Evolutionary conservation across 805 yeast genomes (phyloP), one percentile per base, ranked within the genome.

Genomic region (Lipomyces chichibuensis): DNA sequence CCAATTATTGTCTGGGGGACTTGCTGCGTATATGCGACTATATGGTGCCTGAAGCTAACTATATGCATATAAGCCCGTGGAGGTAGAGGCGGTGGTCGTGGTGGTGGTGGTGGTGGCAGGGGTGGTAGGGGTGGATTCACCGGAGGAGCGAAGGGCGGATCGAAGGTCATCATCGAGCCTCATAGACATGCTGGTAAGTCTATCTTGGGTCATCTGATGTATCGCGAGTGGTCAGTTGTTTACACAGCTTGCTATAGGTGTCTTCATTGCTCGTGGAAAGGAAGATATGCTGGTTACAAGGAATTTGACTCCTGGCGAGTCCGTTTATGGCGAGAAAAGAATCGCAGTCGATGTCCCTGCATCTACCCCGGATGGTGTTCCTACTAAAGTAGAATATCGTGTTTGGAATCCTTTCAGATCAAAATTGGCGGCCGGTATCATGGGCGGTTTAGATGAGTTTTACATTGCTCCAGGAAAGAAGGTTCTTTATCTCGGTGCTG

Each of bases 321-420:
- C 95, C 66, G 99, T 95, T 65, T 95, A 95, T 83, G 98, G 98
- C 77, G 99, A 95, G 84, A 95, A 95, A 88, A 88, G 98, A 84
- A 85, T 95, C 71, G 82, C 96, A 66, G 85, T 95, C 70, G 99
- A 95, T 80, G 97, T 91, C 79, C 97, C 98, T 73, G 86, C 94
- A 66, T 87, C 84, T 76, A 96, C 90, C 78, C 96, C 90, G 77
- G 80, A 78, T 39, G 74, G 67, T 5, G 77, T 76, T 25, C 91
- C 88, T 67, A 92, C 98, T 77, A 95, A 95, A 85, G 86, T 88
- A 70, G 99, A 95, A 85, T 95, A 95, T 88, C 93, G 99, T 87
- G 99, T 95, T 74, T 95, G 99, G 99, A 95, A 95, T 84, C 99
- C 99, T 72, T 95, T 95, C 90, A 90, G 99, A 88, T 94, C 98